These are phyloP conservation scores for Solanum chaucha DNA, from an alignment of 257 asterid species.

Conservation along the genomic window DNA sequence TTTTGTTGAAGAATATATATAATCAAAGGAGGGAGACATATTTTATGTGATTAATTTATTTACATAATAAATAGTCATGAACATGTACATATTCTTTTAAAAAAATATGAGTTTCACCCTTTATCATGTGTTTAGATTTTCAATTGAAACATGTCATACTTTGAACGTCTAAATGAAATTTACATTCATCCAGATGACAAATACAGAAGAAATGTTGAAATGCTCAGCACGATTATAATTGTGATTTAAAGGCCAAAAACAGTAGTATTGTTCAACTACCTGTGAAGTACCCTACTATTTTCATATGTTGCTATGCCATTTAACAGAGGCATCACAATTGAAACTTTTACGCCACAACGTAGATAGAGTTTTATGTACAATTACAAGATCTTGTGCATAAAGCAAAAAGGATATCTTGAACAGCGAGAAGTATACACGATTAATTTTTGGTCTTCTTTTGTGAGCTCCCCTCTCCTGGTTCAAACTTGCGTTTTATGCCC, in stretches of 20 bases:
- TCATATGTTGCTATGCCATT: not conserved
- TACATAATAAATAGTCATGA: not conserved
- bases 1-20: not conserved
- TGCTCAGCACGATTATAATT: not conserved
- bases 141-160: not conserved
- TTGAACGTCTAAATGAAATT: not conserved
- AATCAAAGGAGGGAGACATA: not conserved
- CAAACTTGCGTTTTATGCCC: conserved; percentile 74
- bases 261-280: not conserved
- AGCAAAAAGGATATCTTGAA: not conserved
- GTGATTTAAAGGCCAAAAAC: not conserved
- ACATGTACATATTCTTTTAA: not conserved
- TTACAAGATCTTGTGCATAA: not conserved
- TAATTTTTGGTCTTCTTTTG: conserved; percentile 62
- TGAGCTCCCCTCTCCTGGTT: conserved; percentile 29
- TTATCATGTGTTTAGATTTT: not conserved
- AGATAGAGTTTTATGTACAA: not conserved
- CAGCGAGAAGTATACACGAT: not conserved
- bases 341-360: not conserved
- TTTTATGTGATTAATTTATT: not conserved
- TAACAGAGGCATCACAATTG: not conserved
- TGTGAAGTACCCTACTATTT: not conserved
- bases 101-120: too few species aligned
- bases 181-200: not conserved
- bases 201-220: not conserved